Evolutionary conservation across 768 basidiomycete species (phyloP), one percentile per base, ranked within the genome.

Genomic region (Asterophora lycoperdoides): DNA sequence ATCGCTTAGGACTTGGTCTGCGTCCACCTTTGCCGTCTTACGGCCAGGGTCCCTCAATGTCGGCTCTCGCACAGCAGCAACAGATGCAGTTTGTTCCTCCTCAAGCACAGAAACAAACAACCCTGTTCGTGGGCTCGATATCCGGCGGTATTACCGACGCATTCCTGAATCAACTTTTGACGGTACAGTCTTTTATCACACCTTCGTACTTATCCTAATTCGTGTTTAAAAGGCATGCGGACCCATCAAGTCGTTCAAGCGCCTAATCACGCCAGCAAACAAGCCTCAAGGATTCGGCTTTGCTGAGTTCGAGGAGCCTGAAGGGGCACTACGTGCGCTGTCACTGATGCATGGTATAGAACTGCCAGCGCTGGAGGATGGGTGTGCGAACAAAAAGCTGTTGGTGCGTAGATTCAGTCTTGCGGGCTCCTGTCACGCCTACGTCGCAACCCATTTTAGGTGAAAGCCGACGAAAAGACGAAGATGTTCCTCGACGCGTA

Each of bases 261-360:
- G 94, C 13, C 82, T 94, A 18, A 89, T 90, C 39, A 94, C 93
- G 1, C 90, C 93, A 19, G 84, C 89, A 14, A 91, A 94, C 60
- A 91, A 94, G 65, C 89, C 94, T 5, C 90, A 94, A 71, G 93
- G 92, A 2, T 98, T 98, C 62, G 96, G 94, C 8, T 99, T 98
- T 67, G 95, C 92, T 41, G 90, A 95, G 65, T 98, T 81, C 62
- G 89, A 94, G 63, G 94, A 94, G 46, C 91, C 95, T 11, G 89
- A 94, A 63, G 83, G 86, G 52, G 93, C 96, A 3, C 68, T 94
- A 52, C 77, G 94, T 53, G 90, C 77, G 4, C 49, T 77, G 36
- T 57, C 83, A 36, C 55, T 78, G 15, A 59, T 79, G 50, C 77
- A 78, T 51, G 68, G 69, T 23, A 68, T 79, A 17, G 77, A 79